Conservation (phyloP, 306 rosid species). For the Astragalus glycyphyllos region DNA sequence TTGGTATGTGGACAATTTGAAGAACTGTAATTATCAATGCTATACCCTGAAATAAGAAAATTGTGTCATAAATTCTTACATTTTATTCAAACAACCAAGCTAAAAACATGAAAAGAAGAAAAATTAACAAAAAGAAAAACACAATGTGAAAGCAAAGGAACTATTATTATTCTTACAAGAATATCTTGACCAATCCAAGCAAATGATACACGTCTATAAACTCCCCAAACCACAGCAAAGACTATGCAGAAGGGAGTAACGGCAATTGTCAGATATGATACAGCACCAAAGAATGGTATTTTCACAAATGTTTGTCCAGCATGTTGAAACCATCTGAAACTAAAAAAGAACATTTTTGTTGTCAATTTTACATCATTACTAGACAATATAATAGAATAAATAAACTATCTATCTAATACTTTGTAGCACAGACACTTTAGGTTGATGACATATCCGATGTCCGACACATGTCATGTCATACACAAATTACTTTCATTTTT, state of each 20-base stretch:
- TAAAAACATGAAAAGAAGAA: neutral
- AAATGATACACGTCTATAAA: constrained; percentile 56
- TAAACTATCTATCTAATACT: too few species aligned
- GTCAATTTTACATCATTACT: constrained; percentile 53
- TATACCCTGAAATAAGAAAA: constrained; percentile 63
- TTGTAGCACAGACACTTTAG: too few species aligned
- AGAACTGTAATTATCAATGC: constrained; percentile 92
- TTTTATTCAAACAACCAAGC: constrained; percentile 29
- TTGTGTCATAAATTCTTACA: neutral
- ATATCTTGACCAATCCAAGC: constrained; percentile 99
- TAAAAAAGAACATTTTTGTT: constrained; percentile 49
- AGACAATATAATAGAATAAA: constrained; percentile 8
- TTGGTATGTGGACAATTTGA: constrained; percentile 92
- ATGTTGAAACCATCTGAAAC: constrained; percentile 94
- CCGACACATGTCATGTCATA: too few species aligned
- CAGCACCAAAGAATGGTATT: constrained; percentile 89
- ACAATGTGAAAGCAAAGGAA: constrained; percentile 24
- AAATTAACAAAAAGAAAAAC: neutral
- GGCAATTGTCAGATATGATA: constrained; percentile 87
- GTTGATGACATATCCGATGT: too few species aligned
- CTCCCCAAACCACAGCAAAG: constrained; percentile 91
- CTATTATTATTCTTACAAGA: constrained; percentile 84
- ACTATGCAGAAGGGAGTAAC: constrained; percentile 90
- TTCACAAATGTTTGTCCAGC: constrained; percentile 77
- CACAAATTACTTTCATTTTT: too few species aligned